A percentile compares a stretch with the other conserved stretches of the same genome.
Conservation (phyloP, 352 stramenopile genomes). For the Phytophthora tubulina region DNA sequence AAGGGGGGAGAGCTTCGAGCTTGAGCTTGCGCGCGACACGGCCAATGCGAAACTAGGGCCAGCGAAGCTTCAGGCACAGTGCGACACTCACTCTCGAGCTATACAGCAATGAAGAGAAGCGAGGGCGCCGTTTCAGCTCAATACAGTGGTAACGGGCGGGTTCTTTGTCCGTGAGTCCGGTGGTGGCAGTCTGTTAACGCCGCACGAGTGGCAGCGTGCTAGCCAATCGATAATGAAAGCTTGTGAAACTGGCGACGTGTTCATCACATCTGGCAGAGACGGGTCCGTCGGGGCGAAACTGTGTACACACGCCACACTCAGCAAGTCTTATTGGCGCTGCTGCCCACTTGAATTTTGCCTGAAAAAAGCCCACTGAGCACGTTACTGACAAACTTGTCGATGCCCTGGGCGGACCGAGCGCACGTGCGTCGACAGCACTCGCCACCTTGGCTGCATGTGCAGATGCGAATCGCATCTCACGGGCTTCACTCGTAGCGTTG, state of each 20-base stretch:
- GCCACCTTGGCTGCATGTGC: not conserved
- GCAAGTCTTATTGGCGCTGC: not conserved
- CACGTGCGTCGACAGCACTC: constrained; percentile 3
- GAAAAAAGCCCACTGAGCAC: constrained; percentile 17
- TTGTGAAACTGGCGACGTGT: constrained; percentile 19
- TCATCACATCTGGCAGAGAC: constrained; percentile 19
- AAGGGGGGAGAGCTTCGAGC: constrained; percentile 8
- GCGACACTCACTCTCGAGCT: constrained; percentile 25
- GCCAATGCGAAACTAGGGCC: constrained; percentile 29
- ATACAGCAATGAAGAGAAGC: not conserved
- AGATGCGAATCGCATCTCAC: not conserved
- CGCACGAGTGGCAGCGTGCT: not conserved
- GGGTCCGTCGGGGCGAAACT: not conserved
- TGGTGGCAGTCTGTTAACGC: not conserved
- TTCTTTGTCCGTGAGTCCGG: constrained; percentile 22
- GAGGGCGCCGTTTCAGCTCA: constrained; percentile 12
- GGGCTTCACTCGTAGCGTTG: not conserved
- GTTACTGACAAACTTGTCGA: constrained; percentile 4
- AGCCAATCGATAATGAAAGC: constrained; percentile 6
- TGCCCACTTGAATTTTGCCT: constrained; percentile 30
- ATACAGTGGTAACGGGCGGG: not conserved
- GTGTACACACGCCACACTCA: constrained; percentile 2
- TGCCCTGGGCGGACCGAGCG: constrained; percentile 7
- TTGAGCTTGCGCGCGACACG: constrained; percentile 2
- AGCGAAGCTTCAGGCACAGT: not conserved